Conservation (phyloP, 2,329 filamentous ascomycete genomes). For the Xylaria sp. region DNA sequence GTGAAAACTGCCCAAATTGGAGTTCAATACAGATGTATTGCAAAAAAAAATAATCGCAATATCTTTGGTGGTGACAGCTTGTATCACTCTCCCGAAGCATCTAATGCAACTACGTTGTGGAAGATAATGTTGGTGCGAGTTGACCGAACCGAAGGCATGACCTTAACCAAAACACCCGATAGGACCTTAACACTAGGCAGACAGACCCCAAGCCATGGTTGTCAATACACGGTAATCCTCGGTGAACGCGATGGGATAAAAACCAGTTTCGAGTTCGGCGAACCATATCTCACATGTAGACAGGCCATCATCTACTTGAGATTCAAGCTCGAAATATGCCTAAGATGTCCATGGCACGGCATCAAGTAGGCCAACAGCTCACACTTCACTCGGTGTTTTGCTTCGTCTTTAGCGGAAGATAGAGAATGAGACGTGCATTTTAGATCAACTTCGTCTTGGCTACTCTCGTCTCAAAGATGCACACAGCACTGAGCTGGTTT, state of each 20-base stretch:
- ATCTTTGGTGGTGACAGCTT: too few relatives aligned
- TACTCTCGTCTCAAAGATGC: conserved; percentile 38
- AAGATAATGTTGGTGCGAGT: too few relatives aligned
- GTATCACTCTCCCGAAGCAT: too few relatives aligned
- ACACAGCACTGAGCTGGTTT: conserved; percentile 43
- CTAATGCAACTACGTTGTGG: too few relatives aligned
- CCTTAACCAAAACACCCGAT: neutral
- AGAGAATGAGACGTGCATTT: neutral
- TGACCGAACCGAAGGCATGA: neutral
- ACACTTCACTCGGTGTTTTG: too few relatives aligned
- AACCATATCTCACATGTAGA: neutral
- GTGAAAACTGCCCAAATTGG: neutral
- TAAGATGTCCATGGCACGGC: too few relatives aligned
- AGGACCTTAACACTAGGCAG: neutral
- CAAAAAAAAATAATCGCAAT: too few relatives aligned
- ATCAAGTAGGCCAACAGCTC: neutral
- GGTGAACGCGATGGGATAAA: neutral
- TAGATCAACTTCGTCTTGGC: conserved; percentile 1
- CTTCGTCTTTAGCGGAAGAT: neutral
- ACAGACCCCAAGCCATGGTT: neutral
- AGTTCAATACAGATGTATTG: too few relatives aligned
- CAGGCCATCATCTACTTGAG: neutral
- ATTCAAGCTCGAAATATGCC: neutral
- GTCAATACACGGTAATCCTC: neutral
- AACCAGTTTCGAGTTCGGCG: neutral